These are phyloP conservation scores for Cornus kousa DNA, from an alignment of 148 eudicot species.

Conservation along the genomic window DNA sequence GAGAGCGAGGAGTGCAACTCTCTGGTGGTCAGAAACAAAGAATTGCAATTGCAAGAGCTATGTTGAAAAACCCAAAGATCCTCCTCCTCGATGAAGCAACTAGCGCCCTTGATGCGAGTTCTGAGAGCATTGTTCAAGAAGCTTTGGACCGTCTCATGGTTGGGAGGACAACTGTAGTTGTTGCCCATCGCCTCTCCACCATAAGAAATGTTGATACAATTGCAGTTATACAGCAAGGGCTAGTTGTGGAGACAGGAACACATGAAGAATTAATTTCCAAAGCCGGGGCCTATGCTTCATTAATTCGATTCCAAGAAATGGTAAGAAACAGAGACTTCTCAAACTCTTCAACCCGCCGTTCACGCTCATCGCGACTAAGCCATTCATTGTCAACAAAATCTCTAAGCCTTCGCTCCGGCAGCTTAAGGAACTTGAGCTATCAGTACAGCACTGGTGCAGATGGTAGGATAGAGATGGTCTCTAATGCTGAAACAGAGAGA, in stretches of 20 bases:
- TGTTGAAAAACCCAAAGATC: constrained; percentile 93
- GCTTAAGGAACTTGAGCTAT: constrained; percentile 89
- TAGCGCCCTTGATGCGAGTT: constrained; percentile 93
- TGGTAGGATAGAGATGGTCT: constrained; percentile 95
- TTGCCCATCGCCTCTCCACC: constrained; percentile 96
- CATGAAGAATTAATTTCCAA: constrained; percentile 88
- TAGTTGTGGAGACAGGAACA: constrained; percentile 88
- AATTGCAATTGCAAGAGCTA: constrained; percentile 98
- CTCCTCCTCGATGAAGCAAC: constrained; percentile 98
- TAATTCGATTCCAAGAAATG: constrained; percentile 98
- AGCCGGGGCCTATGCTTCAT: constrained; percentile 82
- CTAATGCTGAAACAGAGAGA: constrained; percentile 82
- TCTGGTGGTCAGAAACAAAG: constrained; percentile 99
- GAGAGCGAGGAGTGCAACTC: constrained; percentile 97
- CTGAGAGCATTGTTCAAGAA: constrained; percentile 96
- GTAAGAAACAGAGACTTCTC: constrained; percentile 87
- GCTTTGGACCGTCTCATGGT: constrained; percentile 99
- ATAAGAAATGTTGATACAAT: constrained; percentile 91
- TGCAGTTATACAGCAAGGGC: constrained; percentile 91
- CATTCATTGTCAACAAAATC: constrained; percentile 90
- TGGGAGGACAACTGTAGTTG: constrained; percentile 94
- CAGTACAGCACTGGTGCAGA: constrained; percentile 93
- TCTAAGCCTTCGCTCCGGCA: constrained; percentile 92
- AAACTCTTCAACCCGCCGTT: constrained; percentile 80
- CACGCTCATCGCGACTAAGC: constrained; percentile 78